Evolutionary conservation across 2,329 filamentous ascomycete species (phyloP), one percentile per base, ranked within the genome.

Genomic region (Ceratocystis colombiana): DNA sequence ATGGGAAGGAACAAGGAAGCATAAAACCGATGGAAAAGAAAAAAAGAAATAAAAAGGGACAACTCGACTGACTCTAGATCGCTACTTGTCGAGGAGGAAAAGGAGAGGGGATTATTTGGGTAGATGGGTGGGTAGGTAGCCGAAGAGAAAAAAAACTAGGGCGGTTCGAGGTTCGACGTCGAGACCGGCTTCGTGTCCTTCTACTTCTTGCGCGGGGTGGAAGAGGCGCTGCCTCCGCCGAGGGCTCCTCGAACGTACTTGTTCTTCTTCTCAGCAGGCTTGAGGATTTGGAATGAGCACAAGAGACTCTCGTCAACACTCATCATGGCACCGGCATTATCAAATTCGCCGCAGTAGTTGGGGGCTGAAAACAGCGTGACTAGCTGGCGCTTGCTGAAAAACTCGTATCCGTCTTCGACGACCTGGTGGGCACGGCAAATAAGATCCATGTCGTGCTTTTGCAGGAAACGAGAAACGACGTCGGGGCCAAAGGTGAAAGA

Each of bases 221-320:
- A 62, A 61, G 64, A 65, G 66, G 68, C 62, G 46, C 68, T 71
- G 70, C 70, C 70, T 69, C 69, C 68, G 79, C 83, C 82, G 78
- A 88, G 82, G 80, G 83, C 82, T 80, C 82, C 82, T 80, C 86
- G 84, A 76, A 95, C 92, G 83, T 96, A 97, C 92, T 97, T 97
- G 90, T 96, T 93, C 88, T 99, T 99, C 88, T 99, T 99, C 85
- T 99, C 94, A 78, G 94, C 94, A 75, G 94, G 94, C 83, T 97
- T 99, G 81, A 99, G 84, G 76, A 99, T 97, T 90, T 97, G 94
- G 88, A 99, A 99, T 70, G 92, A 96, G 83, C 94, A 99, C 74
- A 99, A 83, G 77, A 99, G 80, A 77, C 92, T 96, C 82, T 97
- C 94, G 76, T 97, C 94, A 48, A 99, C 94, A 75, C 92, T 96